Percentiles rank a stretch among this genome's conserved stretches.
These are phyloP conservation scores for Ophiostoma quercus DNA, from an alignment of 2,329 filamentous ascomycete genomes.

Conservation along the genomic window DNA sequence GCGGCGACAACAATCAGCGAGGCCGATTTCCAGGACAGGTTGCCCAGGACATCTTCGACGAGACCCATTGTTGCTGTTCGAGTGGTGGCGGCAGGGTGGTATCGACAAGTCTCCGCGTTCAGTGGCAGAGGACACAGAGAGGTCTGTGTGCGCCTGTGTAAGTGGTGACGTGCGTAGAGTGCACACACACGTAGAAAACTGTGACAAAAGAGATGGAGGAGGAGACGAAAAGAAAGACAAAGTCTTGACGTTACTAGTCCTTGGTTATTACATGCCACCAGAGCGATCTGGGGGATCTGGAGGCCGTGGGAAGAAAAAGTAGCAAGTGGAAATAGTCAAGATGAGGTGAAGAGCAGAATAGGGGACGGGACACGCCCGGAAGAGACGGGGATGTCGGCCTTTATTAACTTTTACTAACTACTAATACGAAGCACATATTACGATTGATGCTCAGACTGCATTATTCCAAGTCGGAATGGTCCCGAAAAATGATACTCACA, in stretches of 20 bases:
- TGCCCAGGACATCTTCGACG: conserved; percentile 45
- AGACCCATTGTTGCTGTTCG: conserved; percentile 41
- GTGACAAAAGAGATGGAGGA: background rate
- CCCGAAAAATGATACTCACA: background rate
- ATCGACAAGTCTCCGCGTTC: background rate
- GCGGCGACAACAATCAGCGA: conserved; percentile 38
- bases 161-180: background rate
- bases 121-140: background rate
- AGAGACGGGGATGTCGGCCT: background rate
- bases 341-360: background rate
- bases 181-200: background rate
- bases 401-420: background rate
- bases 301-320: background rate
- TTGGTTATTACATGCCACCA: conserved; percentile 3
- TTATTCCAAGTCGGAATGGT: background rate
- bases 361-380: background rate
- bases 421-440: background rate
- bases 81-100: background rate
- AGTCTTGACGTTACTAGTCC: background rate
- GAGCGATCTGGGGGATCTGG: background rate
- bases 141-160: background rate
- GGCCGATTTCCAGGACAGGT: conserved; percentile 41
- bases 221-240: background rate
- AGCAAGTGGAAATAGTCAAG: background rate
- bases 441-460: background rate